These are phyloP conservation scores for Gonium pectorale DNA, from an alignment of 139 green algal genomes.

Conservation along the genomic window DNA sequence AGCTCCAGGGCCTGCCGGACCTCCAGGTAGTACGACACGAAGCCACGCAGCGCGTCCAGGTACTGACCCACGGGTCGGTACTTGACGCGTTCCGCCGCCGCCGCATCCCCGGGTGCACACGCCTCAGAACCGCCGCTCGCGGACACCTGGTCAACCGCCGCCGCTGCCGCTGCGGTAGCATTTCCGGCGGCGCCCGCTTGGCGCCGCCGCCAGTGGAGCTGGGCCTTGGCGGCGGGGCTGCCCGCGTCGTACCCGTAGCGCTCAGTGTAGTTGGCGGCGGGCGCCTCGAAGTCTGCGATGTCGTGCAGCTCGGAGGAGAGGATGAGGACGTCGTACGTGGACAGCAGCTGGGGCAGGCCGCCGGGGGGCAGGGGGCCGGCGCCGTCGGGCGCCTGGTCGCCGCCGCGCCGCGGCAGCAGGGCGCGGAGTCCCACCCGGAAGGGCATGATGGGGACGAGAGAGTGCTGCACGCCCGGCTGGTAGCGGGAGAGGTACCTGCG, in stretches of 20 bases:
- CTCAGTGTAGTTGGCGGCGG: background rate
- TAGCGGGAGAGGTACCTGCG: too few relatives aligned
- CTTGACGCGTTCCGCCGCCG: background rate
- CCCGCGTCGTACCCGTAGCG: background rate
- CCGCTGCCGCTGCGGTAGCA: background rate
- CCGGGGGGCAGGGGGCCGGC: too few relatives aligned
- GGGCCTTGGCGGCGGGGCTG: too few relatives aligned
- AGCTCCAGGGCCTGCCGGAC: background rate
- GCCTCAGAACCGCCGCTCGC: too few relatives aligned
- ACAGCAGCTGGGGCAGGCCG: background rate
- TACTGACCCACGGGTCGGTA: background rate
- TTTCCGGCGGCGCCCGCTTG: background rate
- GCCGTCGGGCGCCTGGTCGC: background rate
- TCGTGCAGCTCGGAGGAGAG: slow-evolving; percentile 1
- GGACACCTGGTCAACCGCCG: too few relatives aligned
- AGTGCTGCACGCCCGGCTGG: too few relatives aligned
- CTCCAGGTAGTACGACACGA: background rate
- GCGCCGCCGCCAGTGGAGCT: background rate
- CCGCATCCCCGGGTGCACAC: background rate
- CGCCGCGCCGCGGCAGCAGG: background rate
- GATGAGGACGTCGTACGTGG: background rate
- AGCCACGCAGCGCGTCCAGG: background rate
- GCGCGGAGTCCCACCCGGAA: background rate
- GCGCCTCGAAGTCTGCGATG: background rate
- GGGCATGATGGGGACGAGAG: background rate